Evolutionary conservation across 805 yeast species (phyloP).

Genomic region (Lipomyces kockii): DNA sequence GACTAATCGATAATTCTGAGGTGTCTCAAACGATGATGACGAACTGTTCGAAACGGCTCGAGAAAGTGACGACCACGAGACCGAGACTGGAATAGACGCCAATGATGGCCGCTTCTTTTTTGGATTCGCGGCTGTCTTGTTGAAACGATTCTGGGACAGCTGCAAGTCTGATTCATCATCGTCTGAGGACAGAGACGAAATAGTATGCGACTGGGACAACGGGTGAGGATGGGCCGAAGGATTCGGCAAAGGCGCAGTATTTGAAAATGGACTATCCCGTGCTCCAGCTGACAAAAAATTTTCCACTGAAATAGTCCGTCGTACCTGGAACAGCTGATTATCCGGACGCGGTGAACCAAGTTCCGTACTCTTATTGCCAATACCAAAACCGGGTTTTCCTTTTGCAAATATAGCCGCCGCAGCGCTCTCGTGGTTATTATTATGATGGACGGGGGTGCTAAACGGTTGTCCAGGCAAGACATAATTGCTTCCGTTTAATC

Average conservation of each 20-base stretch:
- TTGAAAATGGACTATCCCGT: constrained; percentile 34
- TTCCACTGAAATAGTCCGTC: constrained; percentile 39
- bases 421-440: neutral
- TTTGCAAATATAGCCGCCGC: constrained; percentile 18
- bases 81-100: constrained; percentile 18
- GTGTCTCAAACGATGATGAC: constrained; percentile 48
- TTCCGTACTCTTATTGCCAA: constrained; percentile 11
- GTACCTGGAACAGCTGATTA: constrained; percentile 34
- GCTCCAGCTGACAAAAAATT: constrained; percentile 19
- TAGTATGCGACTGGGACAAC: constrained; percentile 35
- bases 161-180: constrained; percentile 24
- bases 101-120: constrained; percentile 32
- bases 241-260: constrained; percentile 29
- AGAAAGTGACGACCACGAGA: constrained; percentile 27
- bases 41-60: constrained; percentile 7
- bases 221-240: constrained; percentile 39
- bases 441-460: neutral
- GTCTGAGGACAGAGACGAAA: constrained; percentile 22
- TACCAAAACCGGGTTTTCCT: constrained; percentile 6
- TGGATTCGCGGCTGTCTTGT: constrained; percentile 1
- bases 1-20: constrained; percentile 67
- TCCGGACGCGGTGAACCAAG: constrained; percentile 5
- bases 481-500: neutral
- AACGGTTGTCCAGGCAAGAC: neutral
- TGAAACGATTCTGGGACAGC: constrained; percentile 7